A percentile compares a stretch with the other conserved stretches of the same genome.
Conservation (phyloP, 495 filamentous ascomycete genomes). For the Penicillium pulvis region DNA sequence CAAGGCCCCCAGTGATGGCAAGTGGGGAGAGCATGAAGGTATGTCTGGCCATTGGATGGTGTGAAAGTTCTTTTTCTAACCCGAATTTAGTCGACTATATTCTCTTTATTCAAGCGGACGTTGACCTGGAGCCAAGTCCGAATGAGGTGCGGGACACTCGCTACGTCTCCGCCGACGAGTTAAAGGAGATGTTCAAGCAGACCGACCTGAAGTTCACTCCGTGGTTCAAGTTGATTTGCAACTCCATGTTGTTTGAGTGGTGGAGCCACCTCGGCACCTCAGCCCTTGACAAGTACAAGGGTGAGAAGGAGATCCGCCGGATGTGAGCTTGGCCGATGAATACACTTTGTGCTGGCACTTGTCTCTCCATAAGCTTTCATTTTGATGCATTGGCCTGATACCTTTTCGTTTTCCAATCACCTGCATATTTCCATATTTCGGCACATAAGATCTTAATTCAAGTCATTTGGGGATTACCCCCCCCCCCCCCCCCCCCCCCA, state of each 20-base stretch:
- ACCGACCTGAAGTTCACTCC: constrained; percentile 84
- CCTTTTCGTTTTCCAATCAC: constrained; percentile 4
- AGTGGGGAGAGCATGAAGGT: constrained; percentile 99
- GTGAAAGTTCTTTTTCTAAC: background rate
- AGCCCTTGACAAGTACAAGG: constrained; percentile 77
- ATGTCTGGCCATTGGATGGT: constrained; percentile 33
- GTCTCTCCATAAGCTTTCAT: background rate
- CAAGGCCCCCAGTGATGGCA: constrained; percentile 93
- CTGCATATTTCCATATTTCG: constrained; percentile 2
- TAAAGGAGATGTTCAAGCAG: constrained; percentile 85
- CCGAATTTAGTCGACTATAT: constrained; percentile 89
- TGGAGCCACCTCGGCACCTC: constrained; percentile 84
- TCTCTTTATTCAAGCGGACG: constrained; percentile 93
- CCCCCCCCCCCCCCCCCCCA: too few species aligned
- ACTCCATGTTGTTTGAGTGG: constrained; percentile 98
- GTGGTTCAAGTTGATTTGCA: constrained; percentile 99
- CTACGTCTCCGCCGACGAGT: constrained; percentile 80
- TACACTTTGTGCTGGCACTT: background rate
- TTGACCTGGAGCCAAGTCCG: constrained; percentile 73
- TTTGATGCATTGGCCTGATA: constrained; percentile 14
- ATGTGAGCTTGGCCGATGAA: constrained; percentile 55
- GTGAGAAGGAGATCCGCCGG: constrained; percentile 82
- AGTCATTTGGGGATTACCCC: background rate
- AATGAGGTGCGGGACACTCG: constrained; percentile 86
- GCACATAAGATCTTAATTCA: constrained; percentile 3